Base-by-base conservation (phyloP, 75 land plant genomes). In the Cryptomeria japonica region DNA sequence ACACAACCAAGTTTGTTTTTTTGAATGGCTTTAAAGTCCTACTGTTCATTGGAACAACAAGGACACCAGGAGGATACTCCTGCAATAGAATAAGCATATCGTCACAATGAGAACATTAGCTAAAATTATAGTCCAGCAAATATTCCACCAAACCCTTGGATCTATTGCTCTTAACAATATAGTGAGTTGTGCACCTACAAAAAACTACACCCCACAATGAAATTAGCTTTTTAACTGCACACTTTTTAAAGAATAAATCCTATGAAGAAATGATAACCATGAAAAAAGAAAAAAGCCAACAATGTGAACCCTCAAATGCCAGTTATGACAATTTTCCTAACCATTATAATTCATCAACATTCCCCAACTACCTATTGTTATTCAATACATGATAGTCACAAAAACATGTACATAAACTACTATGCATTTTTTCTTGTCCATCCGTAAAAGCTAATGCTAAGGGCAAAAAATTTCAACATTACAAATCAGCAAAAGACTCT, bases 51-150 rank as follows among this genome's bases (percentile, higher is more conserved):
- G 99, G 98, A 36, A 95, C 88, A 42, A 95, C 47, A 49, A 88
- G 90, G 51, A 97, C 90, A 72, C 98, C 98, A 83, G 97, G 98
- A 56, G 99, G 98, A 64, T 96, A 96, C 88, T 96, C 98, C 99
- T 97, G 91, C 72, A 86, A 36, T 84, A 86, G 78, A 61, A 87
- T 16, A 51, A 56, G 32, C 32, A 77, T 16, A 31, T 77, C 76
- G 85, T 47, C 85, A 84, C 47, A 84, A 84, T 1, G 41, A 84
- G 6, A 32, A 85, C 64, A 55, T 13, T 55, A 31, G 22, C 56
- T 15, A 7, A 31, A 19, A 16, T 3, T 55, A 56, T 55, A 34
- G 8, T 85, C 38, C 38, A 47, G 36, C 70, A 85, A 31, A 56
- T 25, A 56, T 18, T 56, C 15, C 36, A 85, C 15, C 78, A 51